phyloP scores from a whole-genome alignment of 208 protist genomes.

The Crithidia brevicula region DNA sequence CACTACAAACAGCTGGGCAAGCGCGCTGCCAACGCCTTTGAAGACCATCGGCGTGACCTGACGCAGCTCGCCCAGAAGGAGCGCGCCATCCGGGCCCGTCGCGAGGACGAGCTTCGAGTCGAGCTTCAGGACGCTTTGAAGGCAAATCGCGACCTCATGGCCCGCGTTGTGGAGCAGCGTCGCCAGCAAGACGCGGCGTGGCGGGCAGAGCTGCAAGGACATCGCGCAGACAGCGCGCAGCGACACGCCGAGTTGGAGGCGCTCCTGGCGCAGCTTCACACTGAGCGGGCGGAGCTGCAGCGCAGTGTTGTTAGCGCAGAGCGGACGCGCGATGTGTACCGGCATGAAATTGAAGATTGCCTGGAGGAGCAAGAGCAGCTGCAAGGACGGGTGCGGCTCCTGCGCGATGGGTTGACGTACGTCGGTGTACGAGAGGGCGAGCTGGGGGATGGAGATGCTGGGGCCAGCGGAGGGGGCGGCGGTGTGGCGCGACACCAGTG shows the following conservation, averaged over 20 bases:
- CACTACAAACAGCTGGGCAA: conserved; percentile 46
- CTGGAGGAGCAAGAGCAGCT: conserved; percentile 35
- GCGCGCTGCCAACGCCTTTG: conserved; percentile 54
- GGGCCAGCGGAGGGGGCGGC: background rate
- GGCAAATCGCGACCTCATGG: conserved; percentile 34
- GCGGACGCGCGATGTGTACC: conserved; percentile 12
- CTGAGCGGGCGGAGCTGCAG: conserved; percentile 33
- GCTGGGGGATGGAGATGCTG: no score
- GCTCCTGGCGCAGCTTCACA: conserved; percentile 36
- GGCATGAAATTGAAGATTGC: conserved; percentile 18
- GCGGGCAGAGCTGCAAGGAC: conserved; percentile 32
- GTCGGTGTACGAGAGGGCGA: background rate
- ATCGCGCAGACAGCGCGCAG: conserved; percentile 15
- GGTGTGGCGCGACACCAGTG: background rate
- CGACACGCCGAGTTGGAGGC: conserved; percentile 23
- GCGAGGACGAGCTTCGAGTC: conserved; percentile 61
- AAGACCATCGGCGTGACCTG: conserved; percentile 74
- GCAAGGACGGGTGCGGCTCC: conserved; percentile 14
- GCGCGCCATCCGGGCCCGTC: conserved; percentile 48
- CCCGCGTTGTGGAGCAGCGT: conserved; percentile 26
- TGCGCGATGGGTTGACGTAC: conserved; percentile 2
- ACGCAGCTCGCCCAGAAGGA: conserved; percentile 72
- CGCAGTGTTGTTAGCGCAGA: conserved; percentile 28
- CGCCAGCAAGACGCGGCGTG: conserved; percentile 26
- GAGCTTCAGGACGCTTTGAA: conserved; percentile 44